phyloP scores from a whole-genome alignment of 2,329 filamentous ascomycete species.

The Emergomyces orientalis region DNA sequence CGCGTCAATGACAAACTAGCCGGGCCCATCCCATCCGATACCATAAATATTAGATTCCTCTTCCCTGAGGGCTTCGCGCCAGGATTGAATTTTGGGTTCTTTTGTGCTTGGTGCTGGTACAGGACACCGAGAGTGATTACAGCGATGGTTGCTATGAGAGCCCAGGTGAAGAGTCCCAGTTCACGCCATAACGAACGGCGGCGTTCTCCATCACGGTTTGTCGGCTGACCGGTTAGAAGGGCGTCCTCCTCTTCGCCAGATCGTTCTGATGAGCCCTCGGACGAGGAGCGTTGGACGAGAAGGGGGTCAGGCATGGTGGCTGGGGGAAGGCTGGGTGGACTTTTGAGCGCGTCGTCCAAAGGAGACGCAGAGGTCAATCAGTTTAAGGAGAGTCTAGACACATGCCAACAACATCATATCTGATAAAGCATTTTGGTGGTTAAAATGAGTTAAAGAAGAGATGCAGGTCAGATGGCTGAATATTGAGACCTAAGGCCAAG shows the following conservation, averaged over 20 bases:
- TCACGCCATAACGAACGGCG: slow-evolving; percentile 58
- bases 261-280: slow-evolving; percentile 46
- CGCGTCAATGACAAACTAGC: slow-evolving; percentile 80
- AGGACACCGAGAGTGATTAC: slow-evolving; percentile 74
- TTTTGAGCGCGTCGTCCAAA: slow-evolving; percentile 1
- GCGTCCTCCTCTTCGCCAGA: slow-evolving; percentile 54
- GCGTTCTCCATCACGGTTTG: slow-evolving; percentile 22
- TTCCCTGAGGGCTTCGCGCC: slow-evolving; percentile 51
- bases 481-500: not conserved
- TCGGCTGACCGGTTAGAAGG: slow-evolving; percentile 49
- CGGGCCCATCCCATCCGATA: slow-evolving; percentile 96
- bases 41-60: slow-evolving; percentile 96
- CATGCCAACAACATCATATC: not conserved
- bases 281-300: slow-evolving; percentile 46
- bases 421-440: not conserved
- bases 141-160: slow-evolving; percentile 65
- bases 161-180: slow-evolving; percentile 70
- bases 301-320: slow-evolving; percentile 40
- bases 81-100: slow-evolving; percentile 30
- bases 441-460: not conserved
- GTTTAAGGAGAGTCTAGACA: not conserved
- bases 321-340: not conserved
- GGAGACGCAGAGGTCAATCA: not conserved
- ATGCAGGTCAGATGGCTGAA: not conserved
- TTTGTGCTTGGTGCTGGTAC: slow-evolving; percentile 53